Evolutionary conservation across 2,329 filamentous ascomycete species (phyloP).

Genomic region (Meredithiella fracta): DNA sequence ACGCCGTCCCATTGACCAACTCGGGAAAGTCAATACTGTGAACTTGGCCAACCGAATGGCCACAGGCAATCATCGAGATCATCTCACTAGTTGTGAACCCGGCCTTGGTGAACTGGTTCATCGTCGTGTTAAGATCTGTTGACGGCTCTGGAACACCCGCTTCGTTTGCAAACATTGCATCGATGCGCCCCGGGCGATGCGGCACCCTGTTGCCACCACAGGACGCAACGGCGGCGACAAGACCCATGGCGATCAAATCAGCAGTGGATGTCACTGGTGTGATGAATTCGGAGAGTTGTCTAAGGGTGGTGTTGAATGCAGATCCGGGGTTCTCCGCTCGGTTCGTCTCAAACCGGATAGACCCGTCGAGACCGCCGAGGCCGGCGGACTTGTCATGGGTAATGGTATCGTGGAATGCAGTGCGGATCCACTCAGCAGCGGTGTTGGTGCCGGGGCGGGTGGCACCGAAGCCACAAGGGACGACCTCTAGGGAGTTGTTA

Average conservation of each 20-base stretch:
- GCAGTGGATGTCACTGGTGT: conserved; percentile 17
- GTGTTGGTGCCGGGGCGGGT: conserved; percentile 17
- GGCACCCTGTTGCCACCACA: conserved; percentile 17
- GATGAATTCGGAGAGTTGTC: conserved; percentile 17
- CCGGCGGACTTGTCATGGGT: conserved; percentile 19
- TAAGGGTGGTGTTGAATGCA: conserved; percentile 21
- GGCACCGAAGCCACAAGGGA: conserved; percentile 16
- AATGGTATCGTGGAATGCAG: conserved; percentile 21
- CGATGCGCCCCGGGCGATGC: conserved; percentile 20
- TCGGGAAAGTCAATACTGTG: conserved; percentile 24
- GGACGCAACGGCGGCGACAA: conserved; percentile 17
- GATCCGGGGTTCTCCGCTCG: conserved; percentile 20
- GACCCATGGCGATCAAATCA: conserved; percentile 22
- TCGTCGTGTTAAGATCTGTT: conserved; percentile 18
- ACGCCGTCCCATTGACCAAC: conserved; percentile 22
- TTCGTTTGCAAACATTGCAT: conserved; percentile 20
- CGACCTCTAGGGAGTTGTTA: conserved; percentile 5
- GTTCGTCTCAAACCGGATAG: conserved; percentile 20
- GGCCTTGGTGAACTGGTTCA: conserved; percentile 19
- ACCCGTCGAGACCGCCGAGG: conserved; percentile 20
- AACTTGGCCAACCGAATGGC: conserved; percentile 26
- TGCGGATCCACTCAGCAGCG: conserved; percentile 21
- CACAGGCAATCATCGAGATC: conserved; percentile 24
- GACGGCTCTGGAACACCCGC: conserved; percentile 21
- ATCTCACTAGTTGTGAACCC: conserved; percentile 22